phyloP scores from a whole-genome alignment of 768 basidiomycete genomes.

The Macrocybe gigantea region DNA sequence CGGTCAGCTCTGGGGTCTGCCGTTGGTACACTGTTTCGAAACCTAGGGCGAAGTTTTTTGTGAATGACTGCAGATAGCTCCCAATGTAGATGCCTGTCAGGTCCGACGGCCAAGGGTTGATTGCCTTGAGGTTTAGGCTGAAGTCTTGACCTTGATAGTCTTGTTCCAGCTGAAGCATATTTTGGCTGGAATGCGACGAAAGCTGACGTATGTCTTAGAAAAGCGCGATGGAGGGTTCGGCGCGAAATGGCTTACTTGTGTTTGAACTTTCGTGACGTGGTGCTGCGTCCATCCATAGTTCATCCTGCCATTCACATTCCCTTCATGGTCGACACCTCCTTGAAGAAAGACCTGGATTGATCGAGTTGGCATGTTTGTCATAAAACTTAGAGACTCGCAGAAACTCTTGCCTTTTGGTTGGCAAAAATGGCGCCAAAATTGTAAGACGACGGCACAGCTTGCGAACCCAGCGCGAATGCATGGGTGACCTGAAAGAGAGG shows the following conservation, averaged over 20 bases:
- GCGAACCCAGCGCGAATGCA: conserved; percentile 87
- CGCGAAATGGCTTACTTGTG: conserved; percentile 53
- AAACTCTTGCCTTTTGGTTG: conserved; percentile 58
- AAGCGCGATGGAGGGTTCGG: neutral
- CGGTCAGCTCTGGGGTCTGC: conserved; percentile 63
- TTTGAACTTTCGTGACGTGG: conserved; percentile 81
- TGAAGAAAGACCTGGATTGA: conserved; percentile 74
- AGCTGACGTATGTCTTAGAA: conserved; percentile 43
- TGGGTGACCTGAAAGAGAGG: conserved; percentile 99
- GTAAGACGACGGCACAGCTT: conserved; percentile 80
- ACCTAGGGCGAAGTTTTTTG: conserved; percentile 86
- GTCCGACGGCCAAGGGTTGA: conserved; percentile 89
- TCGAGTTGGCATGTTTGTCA: too few species aligned
- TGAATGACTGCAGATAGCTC: conserved; percentile 88
- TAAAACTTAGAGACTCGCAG: neutral
- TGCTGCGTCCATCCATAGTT: conserved; percentile 84
- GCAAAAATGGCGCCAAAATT: conserved; percentile 94
- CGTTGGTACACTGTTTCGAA: conserved; percentile 82
- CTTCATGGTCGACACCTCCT: conserved; percentile 92
- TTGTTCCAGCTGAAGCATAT: conserved; percentile 91
- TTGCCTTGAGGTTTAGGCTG: conserved; percentile 76
- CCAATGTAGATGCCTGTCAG: conserved; percentile 88
- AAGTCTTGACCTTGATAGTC: conserved; percentile 89
- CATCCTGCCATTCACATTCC: conserved; percentile 79
- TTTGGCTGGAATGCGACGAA: conserved; percentile 71